Evolutionary conservation across 2,329 filamentous ascomycete genomes (phyloP), one percentile per base, ranked within the genome.

Genomic region (Apiospora malaysiana): DNA sequence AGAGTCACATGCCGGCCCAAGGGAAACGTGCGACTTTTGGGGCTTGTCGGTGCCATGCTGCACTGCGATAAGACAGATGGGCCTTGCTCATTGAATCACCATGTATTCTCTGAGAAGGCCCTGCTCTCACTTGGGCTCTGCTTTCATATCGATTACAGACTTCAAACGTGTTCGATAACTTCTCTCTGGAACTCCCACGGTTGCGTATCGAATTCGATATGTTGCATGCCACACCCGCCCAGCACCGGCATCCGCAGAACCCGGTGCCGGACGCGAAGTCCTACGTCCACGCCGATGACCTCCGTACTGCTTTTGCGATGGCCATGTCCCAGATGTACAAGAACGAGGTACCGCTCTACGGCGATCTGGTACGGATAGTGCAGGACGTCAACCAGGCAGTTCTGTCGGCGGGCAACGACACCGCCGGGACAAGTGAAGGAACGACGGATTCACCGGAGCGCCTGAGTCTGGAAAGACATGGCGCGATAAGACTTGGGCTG

Each of bases 401-500:
- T 4, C 49, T 70, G 4, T 67, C 12, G 6, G n/a, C 23, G 2
- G 10, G n/a, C 2, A 37, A 27, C 25, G 18, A 37, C 7, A 21
- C 27, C 9, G n/a, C 66, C 10, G 46, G 4, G 2, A 27, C 40
- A 21, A 42, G 49, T 4, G n/a, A 40, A 12, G 6, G 6, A 4
- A 63, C 21, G 9, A n/a, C 56, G 4, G 66, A 51, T 16, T 25
- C 66, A 10, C 69, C 70, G 0, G 68, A 71, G 6, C 70, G 70
- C 5, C 63, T 73, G 32, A 46, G 42, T 4, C 65, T 73, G 2
- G 72, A 73, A 63, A 42, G 72, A 0, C 82, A 83, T 68, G 82
- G 82, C 12, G 82, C 82, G 27, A 83, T 84, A 56, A 77, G 82
- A 0, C 76, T 83, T 0, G 82, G 82, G 9, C 83, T 78, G 1